Base-by-base conservation (phyloP, 2,329 filamentous ascomycete species). In the Fusarium vanettenii region DNA sequence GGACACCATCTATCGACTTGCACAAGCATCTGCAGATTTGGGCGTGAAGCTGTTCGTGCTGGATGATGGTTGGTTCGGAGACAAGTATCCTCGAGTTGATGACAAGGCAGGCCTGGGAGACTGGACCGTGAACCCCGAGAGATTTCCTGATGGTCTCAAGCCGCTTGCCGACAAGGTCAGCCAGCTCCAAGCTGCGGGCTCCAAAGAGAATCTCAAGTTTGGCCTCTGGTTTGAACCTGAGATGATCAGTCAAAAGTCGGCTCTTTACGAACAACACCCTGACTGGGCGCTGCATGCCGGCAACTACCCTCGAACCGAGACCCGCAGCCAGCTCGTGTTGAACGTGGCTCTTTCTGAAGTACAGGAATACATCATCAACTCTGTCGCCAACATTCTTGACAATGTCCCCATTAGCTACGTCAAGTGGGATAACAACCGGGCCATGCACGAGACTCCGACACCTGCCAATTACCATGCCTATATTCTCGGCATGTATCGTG, bases 361-460 rank as follows among this genome's bases (percentile, higher is more conserved):
- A 0, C 91, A 92, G 71, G 86, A 92, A 1, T 92, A 87, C 68
- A 88, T 92, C 76, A 91, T 92, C 72, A 80, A 84, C 0, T 85
- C 86, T 0, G 83, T 93, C 5, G 86, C 89, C 3, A 81, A 84
- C 5, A 84, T 92, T 8, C 85, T 92, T 20, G 83, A 87, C 52
- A 87, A 83, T 2, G 86, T 87, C 0, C 83, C 88, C 27, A 88
- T 92, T 56, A 81, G 82, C 11, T 92, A 92, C 70, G 86, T 93
- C 70, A 93, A 93, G 74, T 92, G 91, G 91, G 91, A 92, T 73
- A 91, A 92, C 80, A 93, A 93, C 81, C 84, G 91, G 6, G 90
- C 87, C 1, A 90, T 92, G 52, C 89, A 92, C 76, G 90, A 92
- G 79, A 86, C 86, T 55, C 82, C 89, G 0, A 85, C 84, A 0